Conservation (phyloP, 108 stramenopile species). For the Cyclostephanos tholiformis region DNA sequence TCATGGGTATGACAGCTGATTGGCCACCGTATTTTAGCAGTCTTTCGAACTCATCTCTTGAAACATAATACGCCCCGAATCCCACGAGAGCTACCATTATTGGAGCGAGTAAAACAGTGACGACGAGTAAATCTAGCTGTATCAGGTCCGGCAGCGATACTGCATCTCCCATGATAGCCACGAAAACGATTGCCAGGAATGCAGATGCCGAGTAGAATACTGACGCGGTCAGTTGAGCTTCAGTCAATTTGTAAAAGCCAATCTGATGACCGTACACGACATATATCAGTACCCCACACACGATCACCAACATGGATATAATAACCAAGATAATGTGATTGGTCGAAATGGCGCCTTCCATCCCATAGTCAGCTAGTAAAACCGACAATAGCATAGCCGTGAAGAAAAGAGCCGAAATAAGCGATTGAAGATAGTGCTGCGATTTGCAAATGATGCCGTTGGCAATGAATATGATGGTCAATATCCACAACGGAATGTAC, state of each 20-base stretch:
- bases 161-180: constrained; percentile 75
- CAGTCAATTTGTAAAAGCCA: constrained; percentile 81
- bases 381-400: constrained; percentile 64
- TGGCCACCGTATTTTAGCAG: constrained; percentile 84
- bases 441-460: constrained; percentile 88
- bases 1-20: constrained; percentile 77
- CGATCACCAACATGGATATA: constrained; percentile 62
- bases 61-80: constrained; percentile 83
- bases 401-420: constrained; percentile 75
- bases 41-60: constrained; percentile 80
- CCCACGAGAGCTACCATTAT: constrained; percentile 73
- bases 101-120: constrained; percentile 76
- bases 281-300: constrained; percentile 70
- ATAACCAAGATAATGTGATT: constrained; percentile 63
- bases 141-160: constrained; percentile 50
- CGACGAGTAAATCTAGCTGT: constrained; percentile 50
- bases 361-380: constrained; percentile 68
- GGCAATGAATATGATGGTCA: constrained; percentile 64
- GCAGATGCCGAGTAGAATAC: constrained; percentile 80
- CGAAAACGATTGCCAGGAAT: constrained; percentile 67
- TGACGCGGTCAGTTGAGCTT: constrained; percentile 83
- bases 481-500: constrained; percentile 76
- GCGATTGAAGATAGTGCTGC: constrained; percentile 65
- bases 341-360: constrained; percentile 47
- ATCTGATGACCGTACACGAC: constrained; percentile 87